Base-by-base conservation (phyloP, 164 flowering plant genomes). In the Macadamia integrifolia region DNA sequence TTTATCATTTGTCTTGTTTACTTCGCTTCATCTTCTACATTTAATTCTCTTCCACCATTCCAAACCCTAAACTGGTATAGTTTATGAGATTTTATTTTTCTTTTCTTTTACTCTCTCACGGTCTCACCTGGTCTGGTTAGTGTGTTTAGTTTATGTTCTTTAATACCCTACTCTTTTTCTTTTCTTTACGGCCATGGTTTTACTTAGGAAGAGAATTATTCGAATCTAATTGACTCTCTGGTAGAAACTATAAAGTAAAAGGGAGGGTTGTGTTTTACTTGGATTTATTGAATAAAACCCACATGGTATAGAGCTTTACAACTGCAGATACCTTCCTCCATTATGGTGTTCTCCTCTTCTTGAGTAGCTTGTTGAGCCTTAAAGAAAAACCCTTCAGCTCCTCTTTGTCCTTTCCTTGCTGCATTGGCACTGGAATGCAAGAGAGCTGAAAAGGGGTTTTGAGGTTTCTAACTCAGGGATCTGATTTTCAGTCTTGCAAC, bases 311-410 rank as follows among this genome's bases (percentile, higher is more conserved):
- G 60, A 76, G 83, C 72, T 79, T 78, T 78, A 77, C 84, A 82
- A 82, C 77, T 78, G 74, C 80, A 74, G 81, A 86, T 83, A 77
- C 89, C 79, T 82, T 84, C 71, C 83, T 72, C 78, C 80, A 74
- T 74, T 62, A 78, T 77, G 81, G 81, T 65, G 78, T 66, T 76
- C 77, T 80, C 70, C 74, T 69, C 57, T 35, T 73, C 74, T 75
- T 72, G 75, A 35, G 57, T 59, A 66, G 69, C 62, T 58, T 64
- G 43, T 55, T 52, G 71, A 58, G 70, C 62, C 50, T 66, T 58
- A 58, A 14, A 70, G 55, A 28, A 66, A 55, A 67, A 66, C 49
- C 68, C 31, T 69, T 71, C 28, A 28, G 50, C 17, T 65, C 60
- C 14, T 58, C 14, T 64, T 46, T 68, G 66, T 44, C 9, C 46